Evolutionary conservation across 352 stramenopile genomes (phyloP).

Genomic region (Phytophthora citrophthora): DNA sequence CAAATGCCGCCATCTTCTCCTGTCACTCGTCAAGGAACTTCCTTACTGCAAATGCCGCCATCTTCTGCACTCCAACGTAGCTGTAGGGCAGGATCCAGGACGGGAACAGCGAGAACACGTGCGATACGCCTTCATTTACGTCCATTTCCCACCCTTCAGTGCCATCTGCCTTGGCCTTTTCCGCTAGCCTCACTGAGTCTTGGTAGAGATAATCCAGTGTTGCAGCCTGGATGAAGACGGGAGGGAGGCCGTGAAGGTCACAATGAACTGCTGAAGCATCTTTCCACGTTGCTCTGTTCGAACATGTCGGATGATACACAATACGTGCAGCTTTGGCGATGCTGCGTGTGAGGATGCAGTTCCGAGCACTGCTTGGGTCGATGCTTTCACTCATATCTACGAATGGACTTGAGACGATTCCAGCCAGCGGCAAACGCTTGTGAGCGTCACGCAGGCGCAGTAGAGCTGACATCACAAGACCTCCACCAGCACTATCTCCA

Average conservation of each 20-base stretch:
- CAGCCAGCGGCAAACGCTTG: conserved; percentile 30
- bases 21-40: conserved; percentile 14
- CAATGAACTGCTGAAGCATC: conserved; percentile 51
- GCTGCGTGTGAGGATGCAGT: conserved; percentile 41
- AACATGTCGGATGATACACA: conserved; percentile 27
- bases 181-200: conserved; percentile 26
- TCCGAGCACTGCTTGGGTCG: conserved; percentile 3
- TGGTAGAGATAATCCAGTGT: conserved; percentile 40
- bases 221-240: conserved; percentile 45
- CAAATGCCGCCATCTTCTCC: conserved; percentile 40
- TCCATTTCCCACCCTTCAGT: conserved; percentile 44
- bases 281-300: conserved; percentile 25
- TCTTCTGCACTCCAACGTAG: conserved; percentile 33
- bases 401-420: conserved; percentile 31
- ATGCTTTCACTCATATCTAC: conserved; percentile 23
- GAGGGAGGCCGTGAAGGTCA: conserved; percentile 38
- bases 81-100: conserved; percentile 40
- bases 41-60: conserved; percentile 39
- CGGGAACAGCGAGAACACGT: conserved; percentile 47
- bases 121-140: conserved; percentile 40
- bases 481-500: conserved; percentile 51
- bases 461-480: conserved; percentile 44
- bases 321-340: conserved; percentile 24
- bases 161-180: conserved; percentile 39
- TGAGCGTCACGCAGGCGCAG: conserved; percentile 38